Conservation (phyloP, 2,329 filamentous ascomycete genomes). For the Pezicula rhizophila region DNA sequence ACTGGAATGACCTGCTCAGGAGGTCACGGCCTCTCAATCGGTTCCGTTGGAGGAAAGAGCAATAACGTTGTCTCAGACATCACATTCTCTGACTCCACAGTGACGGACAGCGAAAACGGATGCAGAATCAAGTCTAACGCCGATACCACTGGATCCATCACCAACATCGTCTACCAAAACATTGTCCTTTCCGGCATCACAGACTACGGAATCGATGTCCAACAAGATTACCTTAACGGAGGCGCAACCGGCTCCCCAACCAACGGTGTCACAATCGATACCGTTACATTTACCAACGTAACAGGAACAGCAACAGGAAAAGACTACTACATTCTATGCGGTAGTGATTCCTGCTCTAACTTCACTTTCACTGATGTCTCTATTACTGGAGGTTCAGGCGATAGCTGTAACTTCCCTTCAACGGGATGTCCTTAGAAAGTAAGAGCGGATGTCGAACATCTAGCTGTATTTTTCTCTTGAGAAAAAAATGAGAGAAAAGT, state of each 20-base stretch:
- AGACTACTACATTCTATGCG: slow-evolving; percentile 30
- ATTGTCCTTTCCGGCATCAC: slow-evolving; percentile 37
- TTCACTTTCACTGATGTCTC: slow-evolving; percentile 27
- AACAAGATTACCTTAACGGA: slow-evolving; percentile 45
- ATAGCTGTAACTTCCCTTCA: slow-evolving; percentile 16
- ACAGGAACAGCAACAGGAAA: slow-evolving; percentile 22
- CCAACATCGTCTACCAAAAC: slow-evolving; percentile 36
- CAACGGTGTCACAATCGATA: slow-evolving; percentile 29
- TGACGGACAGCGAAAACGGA: slow-evolving; percentile 25
- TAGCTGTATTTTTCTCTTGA: too few species aligned
- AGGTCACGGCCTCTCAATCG: slow-evolving; percentile 22
- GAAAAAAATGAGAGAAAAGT: too few species aligned
- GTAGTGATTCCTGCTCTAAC: slow-evolving; percentile 26
- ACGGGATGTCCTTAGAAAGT: slow-evolving; percentile 5
- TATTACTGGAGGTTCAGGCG: slow-evolving; percentile 24
- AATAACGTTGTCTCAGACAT: slow-evolving; percentile 23
- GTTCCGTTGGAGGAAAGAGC: slow-evolving; percentile 22
- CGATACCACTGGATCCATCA: slow-evolving; percentile 30
- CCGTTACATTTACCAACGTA: slow-evolving; percentile 25
- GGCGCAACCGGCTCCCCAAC: slow-evolving; percentile 30
- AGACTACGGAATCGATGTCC: slow-evolving; percentile 42
- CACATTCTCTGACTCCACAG: slow-evolving; percentile 19
- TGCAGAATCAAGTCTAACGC: slow-evolving; percentile 32
- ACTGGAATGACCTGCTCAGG: slow-evolving; percentile 16
- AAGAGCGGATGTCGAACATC: too few species aligned